Evolutionary conservation across 2,329 filamentous ascomycete species (phyloP), one percentile per base, ranked within the genome.

Genomic region (Fusarium sp.): DNA sequence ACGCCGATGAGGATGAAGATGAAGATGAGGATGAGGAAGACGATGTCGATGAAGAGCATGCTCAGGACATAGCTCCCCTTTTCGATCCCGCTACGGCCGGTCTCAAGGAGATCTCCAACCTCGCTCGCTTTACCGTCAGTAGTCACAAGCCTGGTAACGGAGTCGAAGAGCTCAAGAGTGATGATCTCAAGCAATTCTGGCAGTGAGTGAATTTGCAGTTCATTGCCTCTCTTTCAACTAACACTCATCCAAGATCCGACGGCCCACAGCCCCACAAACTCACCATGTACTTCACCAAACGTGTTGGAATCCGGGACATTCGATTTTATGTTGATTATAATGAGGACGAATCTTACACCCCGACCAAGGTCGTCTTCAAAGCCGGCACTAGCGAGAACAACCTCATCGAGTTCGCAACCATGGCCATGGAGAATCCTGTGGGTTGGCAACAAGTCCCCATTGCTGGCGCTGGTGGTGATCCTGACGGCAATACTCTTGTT

Each of bases 311-410:
- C 66, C 89, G 90, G 7, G 89, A 90, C 28, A 89, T 96, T 53
- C 87, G 92, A n/a, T 89, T 96, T 74, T 94, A 91, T 72, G 90
- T 99, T 45, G 94, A 99, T 81, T 97, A 97, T 79, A 90, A 91
- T 67, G 89, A 93, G 56, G 96, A 99, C 79, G 96, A 99, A 81
- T 96, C 92, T 44, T 99, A 99, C 79, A 99, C 96, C 5, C 96
- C 96, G 0, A 98, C 94, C 2, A 93, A 94, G 74, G 97, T 99
- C 75, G 84, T 92, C 48, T 94, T 98, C 77, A 89, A 91, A 39
- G 95, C 94, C 0, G 96, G 96, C 14, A 97, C 93, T 68, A 93
- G 94, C 45, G 91, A 94, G 70, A 96, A 98, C 79, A 94, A 97
- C 76, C 88, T 98, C 12, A 91, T 97, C 56, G 92, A 96, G 67